Evolutionary conservation across 352 stramenopile genomes (phyloP), one percentile per base, ranked within the genome.

Genomic region (Pythium angustatum): DNA sequence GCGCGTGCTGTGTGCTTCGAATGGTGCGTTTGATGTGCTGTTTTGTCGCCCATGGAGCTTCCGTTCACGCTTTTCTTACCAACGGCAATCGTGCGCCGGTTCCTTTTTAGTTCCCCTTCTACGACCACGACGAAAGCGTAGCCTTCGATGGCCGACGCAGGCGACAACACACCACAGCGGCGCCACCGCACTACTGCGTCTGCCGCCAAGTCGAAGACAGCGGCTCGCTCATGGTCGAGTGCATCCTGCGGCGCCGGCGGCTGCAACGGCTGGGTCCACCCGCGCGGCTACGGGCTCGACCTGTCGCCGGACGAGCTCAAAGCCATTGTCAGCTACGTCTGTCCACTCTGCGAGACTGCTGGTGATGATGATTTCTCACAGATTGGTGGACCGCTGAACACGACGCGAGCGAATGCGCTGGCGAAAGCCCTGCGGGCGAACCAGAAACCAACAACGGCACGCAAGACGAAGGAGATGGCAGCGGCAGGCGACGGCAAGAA

Each of bases 221-320:
- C 68, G 84, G 88, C 30, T 53, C 40, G 28, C 94, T 96, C 75
- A 97, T 97, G 91, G 96, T 97, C 73, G 88, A 96, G 78, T 97
- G 91, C 75, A 96, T 92, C 62, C 87, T n/a, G 90, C 64, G 90
- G 90, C 66, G 84, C 76, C 21, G 89, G 86, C 54, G 91, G 91
- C 62, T 97, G 91, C 72, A 93, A 96, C 49, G 88, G 91, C 58
- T 97, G 88, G 88, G 92, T 97, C 34, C 91, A 97, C 55, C 91
- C 90, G 34, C 68, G 64, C 55, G 97, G 91, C 66, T 97, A 88
- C 59, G 88, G 88, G 14, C 82, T 97, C 19, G 70, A 92, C 33
- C 68, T 97, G 58, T 93, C 87, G 28, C 77, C 88, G 55, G 76
- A 94, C 55, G 88, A 97, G 68, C 75, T 95, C 7, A 85, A 96